A percentile compares a stretch with the other conserved stretches of the same genome.
Evolutionary conservation across 768 basidiomycete genomes (phyloP).

Genomic region (Mycena leptocephala): DNA sequence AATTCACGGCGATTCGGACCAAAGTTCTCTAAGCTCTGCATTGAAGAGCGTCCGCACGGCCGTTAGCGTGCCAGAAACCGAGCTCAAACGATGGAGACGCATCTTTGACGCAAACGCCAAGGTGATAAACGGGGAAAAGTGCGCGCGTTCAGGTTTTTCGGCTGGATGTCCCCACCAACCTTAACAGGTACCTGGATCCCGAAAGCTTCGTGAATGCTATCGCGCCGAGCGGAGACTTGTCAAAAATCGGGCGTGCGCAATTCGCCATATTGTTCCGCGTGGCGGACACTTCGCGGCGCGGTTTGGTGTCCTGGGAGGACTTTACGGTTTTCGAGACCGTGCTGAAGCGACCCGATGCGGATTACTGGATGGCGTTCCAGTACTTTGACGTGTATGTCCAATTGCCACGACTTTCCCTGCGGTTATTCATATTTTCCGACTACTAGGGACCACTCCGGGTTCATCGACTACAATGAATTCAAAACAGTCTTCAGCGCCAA

Average conservation of each 20-base stretch:
- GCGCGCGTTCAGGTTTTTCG: slow-evolving; percentile 51
- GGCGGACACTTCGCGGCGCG: slow-evolving; percentile 84
- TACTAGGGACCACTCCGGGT: slow-evolving; percentile 89
- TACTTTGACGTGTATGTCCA: slow-evolving; percentile 92
- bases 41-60: slow-evolving; percentile 78
- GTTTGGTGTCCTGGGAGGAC: slow-evolving; percentile 93
- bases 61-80: slow-evolving; percentile 83
- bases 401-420: neutral
- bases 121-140: slow-evolving; percentile 87
- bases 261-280: slow-evolving; percentile 93
- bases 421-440: slow-evolving; percentile 27
- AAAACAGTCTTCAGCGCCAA: slow-evolving; percentile 92
- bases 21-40: slow-evolving; percentile 66
- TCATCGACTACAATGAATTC: slow-evolving; percentile 95
- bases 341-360: slow-evolving; percentile 94
- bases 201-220: slow-evolving; percentile 97
- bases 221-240: slow-evolving; percentile 88
- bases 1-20: slow-evolving; percentile 70
- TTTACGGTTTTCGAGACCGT: slow-evolving; percentile 96
- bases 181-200: slow-evolving; percentile 83
- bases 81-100: slow-evolving; percentile 91
- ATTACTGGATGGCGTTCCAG: slow-evolving; percentile 97
- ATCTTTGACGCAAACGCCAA: slow-evolving; percentile 91
- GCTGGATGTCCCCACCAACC: neutral
- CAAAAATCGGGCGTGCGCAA: slow-evolving; percentile 90